These are phyloP conservation scores for Hordeum pubiflorum DNA, from an alignment of 202 grass and related monocot genomes.

Conservation along the genomic window DNA sequence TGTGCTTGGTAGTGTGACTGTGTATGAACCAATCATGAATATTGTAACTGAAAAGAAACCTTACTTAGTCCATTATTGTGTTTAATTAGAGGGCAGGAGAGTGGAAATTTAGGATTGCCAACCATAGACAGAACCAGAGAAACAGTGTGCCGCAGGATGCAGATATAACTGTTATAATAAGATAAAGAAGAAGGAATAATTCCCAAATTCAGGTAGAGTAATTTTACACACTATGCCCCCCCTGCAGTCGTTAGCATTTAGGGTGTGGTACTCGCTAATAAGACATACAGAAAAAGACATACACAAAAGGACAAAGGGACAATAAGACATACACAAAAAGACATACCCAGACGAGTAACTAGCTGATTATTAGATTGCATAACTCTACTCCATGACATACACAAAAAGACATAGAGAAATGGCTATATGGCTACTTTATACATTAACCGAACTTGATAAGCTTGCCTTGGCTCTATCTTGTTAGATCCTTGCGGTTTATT, in stretches of 20 bases:
- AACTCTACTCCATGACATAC: conserved; percentile 13
- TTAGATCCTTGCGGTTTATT: conserved; percentile 36
- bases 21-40: too few relatives aligned
- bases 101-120: too few relatives aligned
- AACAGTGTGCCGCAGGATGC: not conserved
- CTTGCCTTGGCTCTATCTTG: conserved; percentile 18
- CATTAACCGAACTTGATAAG: not conserved
- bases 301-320: not conserved
- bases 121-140: too few relatives aligned
- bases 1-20: too few relatives aligned
- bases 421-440: conserved; percentile 20
- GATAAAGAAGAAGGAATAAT: not conserved
- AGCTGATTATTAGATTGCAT: not conserved
- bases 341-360: not conserved
- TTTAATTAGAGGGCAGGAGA: too few relatives aligned
- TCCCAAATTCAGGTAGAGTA: not conserved
- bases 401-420: conserved; percentile 28
- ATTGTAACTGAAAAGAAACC: too few relatives aligned
- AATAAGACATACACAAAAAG: not conserved
- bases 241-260: not conserved
- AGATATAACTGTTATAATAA: not conserved
- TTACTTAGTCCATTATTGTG: too few relatives aligned
- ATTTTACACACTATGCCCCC: not conserved
- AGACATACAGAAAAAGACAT: not conserved
- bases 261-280: not conserved